These are phyloP conservation scores for Mrakia gelida DNA, from an alignment of 768 basidiomycete genomes.

Conservation along the genomic window DNA sequence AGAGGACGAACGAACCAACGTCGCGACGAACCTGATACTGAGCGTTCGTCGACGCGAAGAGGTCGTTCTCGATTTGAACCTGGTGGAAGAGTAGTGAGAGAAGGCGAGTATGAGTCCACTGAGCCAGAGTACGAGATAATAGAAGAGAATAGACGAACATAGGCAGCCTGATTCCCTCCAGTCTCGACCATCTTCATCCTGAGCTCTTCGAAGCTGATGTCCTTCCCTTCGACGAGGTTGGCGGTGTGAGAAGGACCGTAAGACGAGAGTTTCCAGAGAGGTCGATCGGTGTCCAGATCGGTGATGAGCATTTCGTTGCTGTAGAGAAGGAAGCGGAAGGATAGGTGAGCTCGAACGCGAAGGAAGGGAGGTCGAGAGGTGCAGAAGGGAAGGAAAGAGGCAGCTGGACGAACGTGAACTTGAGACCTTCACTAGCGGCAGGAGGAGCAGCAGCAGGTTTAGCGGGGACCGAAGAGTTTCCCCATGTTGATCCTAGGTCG, in stretches of 20 bases:
- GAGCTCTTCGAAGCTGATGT: constrained; percentile 29
- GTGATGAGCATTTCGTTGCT: constrained; percentile 20
- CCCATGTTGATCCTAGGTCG: background rate
- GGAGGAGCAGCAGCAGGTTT: background rate
- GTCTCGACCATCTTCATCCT: constrained; percentile 26
- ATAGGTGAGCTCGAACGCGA: background rate
- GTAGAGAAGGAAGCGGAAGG: background rate
- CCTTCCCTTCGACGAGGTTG: constrained; percentile 21
- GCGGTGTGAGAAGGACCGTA: constrained; percentile 16
- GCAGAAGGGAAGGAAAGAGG: no score
- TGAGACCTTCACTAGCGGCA: constrained; percentile 2
- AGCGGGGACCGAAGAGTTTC: background rate
- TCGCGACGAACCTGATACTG: constrained; percentile 14
- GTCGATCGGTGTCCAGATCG: constrained; percentile 26
- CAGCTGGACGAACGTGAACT: constrained; percentile 9
- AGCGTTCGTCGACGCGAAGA: constrained; percentile 8
- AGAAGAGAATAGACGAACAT: constrained; percentile 4
- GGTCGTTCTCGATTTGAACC: constrained; percentile 24
- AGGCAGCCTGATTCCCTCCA: constrained; percentile 26
- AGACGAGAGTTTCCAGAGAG: constrained; percentile 15
- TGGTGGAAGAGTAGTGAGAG: background rate
- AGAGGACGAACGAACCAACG: background rate
- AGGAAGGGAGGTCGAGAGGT: background rate
- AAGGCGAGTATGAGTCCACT: no score
- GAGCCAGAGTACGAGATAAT: no score